These are phyloP conservation scores for Suhomyces canberraensis DNA, from an alignment of 805 yeast species.

Conservation along the genomic window DNA sequence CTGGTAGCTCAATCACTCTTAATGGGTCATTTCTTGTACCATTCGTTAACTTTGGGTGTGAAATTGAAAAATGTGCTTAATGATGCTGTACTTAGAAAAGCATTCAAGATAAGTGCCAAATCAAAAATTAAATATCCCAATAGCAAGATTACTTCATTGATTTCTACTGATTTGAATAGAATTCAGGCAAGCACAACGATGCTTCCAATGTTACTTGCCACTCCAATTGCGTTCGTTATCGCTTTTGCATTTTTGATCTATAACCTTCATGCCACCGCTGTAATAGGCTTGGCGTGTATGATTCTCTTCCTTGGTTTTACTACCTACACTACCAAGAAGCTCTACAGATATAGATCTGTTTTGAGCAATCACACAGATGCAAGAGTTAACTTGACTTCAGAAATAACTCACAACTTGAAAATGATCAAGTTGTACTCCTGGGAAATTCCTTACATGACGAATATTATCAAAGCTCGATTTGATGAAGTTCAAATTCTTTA, in stretches of 20 bases:
- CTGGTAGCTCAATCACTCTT: background rate
- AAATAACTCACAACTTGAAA: constrained; percentile 14
- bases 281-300: constrained; percentile 15
- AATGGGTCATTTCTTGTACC: constrained; percentile 12
- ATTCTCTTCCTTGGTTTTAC: constrained; percentile 9
- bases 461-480: constrained; percentile 8
- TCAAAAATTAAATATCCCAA: constrained; percentile 12
- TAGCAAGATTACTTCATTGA: constrained; percentile 13
- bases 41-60: constrained; percentile 13
- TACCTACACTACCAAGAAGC: constrained; percentile 4
- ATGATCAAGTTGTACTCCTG: constrained; percentile 19
- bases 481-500: constrained; percentile 11
- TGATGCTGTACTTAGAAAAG: constrained; percentile 12
- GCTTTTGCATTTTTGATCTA: constrained; percentile 14
- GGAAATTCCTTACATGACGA: too few relatives aligned
- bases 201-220: constrained; percentile 9
- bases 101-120: constrained; percentile 11
- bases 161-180: constrained; percentile 15
- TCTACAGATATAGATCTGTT: constrained; percentile 9
- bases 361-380: constrained; percentile 12
- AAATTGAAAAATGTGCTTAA: constrained; percentile 11
- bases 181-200: constrained; percentile 13
- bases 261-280: constrained; percentile 15
- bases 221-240: constrained; percentile 11
- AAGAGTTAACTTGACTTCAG: constrained; percentile 14